phyloP scores from a whole-genome alignment of 169 alveolate genomes.

The Plasmodium vivax region DNA sequence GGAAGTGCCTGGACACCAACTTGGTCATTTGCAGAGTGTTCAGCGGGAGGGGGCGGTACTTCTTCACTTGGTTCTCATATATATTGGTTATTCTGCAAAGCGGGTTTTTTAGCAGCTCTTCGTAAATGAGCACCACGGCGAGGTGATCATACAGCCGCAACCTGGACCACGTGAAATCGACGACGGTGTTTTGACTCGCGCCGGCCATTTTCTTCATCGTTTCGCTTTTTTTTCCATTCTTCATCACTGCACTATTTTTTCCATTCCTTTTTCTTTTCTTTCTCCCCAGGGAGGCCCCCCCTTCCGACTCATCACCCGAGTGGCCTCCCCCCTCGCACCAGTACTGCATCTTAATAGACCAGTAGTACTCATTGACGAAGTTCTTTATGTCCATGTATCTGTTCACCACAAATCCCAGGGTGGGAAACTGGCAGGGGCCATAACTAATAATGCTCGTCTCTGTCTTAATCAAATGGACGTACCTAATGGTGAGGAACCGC shows the following conservation, averaged over 20 bases:
- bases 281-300: background rate
- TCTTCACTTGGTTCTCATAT: conserved; percentile 68
- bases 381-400: conserved; percentile 92
- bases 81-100: conserved; percentile 52
- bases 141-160: conserved; percentile 66
- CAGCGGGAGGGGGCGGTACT: conserved; percentile 91
- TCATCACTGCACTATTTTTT: background rate
- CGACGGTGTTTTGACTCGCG: conserved; percentile 7
- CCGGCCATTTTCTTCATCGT: background rate
- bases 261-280: background rate
- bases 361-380: conserved; percentile 93
- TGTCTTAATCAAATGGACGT: conserved; percentile 79
- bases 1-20: conserved; percentile 91
- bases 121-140: conserved; percentile 61
- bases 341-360: conserved; percentile 91
- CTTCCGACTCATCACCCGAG: conserved; percentile 7
- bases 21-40: conserved; percentile 94
- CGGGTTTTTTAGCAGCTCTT: conserved; percentile 47
- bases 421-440: conserved; percentile 99
- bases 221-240: background rate
- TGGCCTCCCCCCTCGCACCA: background rate
- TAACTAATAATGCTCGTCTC: conserved; percentile 89
- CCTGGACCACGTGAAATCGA: conserved; percentile 75
- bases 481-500: conserved; percentile 86
- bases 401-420: conserved; percentile 98